Conservation (phyloP, 768 basidiomycete genomes). For the Serendipita sp. region DNA sequence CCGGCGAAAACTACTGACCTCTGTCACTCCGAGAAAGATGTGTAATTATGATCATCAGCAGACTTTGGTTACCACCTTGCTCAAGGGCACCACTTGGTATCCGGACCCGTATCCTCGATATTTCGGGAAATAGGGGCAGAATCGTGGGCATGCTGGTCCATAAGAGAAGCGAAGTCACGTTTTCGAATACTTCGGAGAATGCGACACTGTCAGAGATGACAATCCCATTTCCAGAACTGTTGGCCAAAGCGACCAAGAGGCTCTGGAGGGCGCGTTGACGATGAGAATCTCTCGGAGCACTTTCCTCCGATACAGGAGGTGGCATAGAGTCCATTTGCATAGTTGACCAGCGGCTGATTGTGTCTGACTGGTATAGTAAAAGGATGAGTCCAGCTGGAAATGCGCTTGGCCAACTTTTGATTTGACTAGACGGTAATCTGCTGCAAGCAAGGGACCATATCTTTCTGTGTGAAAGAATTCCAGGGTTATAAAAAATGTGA, state of each 20-base stretch:
- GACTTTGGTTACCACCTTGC: not conserved
- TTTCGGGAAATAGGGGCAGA: not conserved
- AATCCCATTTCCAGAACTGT: not conserved
- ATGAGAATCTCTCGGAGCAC: not conserved
- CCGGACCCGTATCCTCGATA: not conserved
- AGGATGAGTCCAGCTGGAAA: not conserved
- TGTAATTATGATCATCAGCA: not conserved
- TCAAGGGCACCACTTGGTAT: too few species aligned
- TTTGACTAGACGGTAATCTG: conserved; percentile 22
- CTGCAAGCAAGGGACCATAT: conserved; percentile 29
- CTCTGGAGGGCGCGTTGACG: not conserved
- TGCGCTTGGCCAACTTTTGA: conserved; percentile 43
- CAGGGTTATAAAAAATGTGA: conserved; percentile 47
- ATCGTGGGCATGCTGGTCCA: not conserved
- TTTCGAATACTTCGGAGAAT: not conserved
- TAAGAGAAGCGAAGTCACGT: not conserved
- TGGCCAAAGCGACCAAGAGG: not conserved
- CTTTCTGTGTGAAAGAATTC: conserved; percentile 34
- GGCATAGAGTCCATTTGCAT: not conserved
- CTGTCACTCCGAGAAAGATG: not conserved
- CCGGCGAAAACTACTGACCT: not conserved
- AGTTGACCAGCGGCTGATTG: not conserved
- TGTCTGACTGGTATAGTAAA: not conserved
- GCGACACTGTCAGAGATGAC: not conserved
- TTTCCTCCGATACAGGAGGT: not conserved